These are phyloP conservation scores for Ophiognomonia clavigignenti-juglandacearum DNA, from an alignment of 2,329 filamentous ascomycete genomes.

Conservation along the genomic window DNA sequence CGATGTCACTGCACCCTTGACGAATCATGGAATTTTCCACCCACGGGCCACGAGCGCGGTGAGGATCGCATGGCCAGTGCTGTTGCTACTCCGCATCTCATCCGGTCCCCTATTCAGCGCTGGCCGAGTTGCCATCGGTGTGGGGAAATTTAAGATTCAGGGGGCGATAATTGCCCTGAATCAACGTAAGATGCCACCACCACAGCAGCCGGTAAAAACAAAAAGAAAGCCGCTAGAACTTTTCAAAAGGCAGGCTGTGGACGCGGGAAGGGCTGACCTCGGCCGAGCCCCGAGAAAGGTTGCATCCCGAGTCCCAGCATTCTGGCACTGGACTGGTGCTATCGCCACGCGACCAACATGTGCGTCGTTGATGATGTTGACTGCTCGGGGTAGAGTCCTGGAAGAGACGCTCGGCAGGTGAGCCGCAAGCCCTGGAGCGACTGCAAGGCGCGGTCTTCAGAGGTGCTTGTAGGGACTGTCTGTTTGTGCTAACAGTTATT, in stretches of 20 bases:
- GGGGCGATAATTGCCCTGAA: not conserved
- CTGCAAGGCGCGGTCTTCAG: no score
- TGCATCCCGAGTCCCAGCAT: not conserved
- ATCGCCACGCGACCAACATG: no score
- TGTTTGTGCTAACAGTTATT: no score
- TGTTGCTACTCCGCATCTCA: constrained; percentile 1
- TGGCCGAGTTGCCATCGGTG: constrained; percentile 5
- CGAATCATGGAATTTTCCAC: constrained; percentile 6
- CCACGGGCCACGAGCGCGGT: no score
- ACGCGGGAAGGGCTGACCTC: not conserved
- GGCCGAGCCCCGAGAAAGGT: not conserved
- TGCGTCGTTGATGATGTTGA: no score
- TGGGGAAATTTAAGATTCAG: constrained; percentile 2
- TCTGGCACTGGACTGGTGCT: no score
- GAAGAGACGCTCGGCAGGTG: no score
- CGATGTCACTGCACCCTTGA: not conserved
- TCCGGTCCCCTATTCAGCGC: constrained; percentile 2
- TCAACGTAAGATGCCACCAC: not conserved
- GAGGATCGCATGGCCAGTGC: not conserved
- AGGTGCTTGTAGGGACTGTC: no score
- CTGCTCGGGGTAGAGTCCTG: no score
- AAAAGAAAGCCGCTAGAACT: not conserved
- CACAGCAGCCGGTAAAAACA: not conserved
- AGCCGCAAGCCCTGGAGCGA: no score
- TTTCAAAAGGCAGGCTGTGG: not conserved